Evolutionary conservation across 495 filamentous ascomycete genomes (phyloP).

Genomic region (Letharia columbiana): DNA sequence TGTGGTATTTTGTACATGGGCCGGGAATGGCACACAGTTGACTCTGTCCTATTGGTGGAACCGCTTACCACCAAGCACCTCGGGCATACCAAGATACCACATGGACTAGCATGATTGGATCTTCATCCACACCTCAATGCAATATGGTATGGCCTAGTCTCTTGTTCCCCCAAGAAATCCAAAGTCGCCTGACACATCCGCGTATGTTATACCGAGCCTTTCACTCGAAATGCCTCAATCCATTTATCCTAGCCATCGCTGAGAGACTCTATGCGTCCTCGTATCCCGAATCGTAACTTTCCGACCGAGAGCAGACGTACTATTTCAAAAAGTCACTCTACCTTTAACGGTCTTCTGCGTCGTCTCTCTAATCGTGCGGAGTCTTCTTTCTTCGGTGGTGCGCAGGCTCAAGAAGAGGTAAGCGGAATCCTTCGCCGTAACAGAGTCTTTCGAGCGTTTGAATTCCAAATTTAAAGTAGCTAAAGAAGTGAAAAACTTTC

Average conservation of each 20-base stretch:
- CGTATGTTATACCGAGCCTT: constrained; percentile 6
- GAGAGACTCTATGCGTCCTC: constrained; percentile 17
- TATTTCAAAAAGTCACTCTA: constrained; percentile 13
- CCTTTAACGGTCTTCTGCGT: constrained; percentile 18
- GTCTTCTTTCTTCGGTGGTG: constrained; percentile 10
- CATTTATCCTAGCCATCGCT: constrained; percentile 6
- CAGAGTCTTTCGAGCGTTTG: background rate
- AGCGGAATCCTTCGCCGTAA: constrained; percentile 5
- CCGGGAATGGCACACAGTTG: no score
- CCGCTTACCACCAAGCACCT: no score
- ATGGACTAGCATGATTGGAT: constrained; percentile 6
- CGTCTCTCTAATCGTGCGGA: constrained; percentile 16
- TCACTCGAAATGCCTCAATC: constrained; percentile 5
- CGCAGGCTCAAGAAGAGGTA: constrained; percentile 11
- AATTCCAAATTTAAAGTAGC: constrained; percentile 13
- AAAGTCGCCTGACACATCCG: background rate
- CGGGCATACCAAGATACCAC: constrained; percentile 4
- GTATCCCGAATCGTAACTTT: constrained; percentile 4
- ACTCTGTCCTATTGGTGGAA: no score
- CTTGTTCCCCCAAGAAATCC: constrained; percentile 5
- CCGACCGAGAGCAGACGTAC: constrained; percentile 17
- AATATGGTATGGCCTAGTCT: background rate
- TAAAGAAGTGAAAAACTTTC: constrained; percentile 12
- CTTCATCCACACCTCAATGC: constrained; percentile 10
- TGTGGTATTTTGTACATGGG: no score